phyloP scores from a whole-genome alignment of 78 protist species.

The Dictyostelium citrinum region DNA sequence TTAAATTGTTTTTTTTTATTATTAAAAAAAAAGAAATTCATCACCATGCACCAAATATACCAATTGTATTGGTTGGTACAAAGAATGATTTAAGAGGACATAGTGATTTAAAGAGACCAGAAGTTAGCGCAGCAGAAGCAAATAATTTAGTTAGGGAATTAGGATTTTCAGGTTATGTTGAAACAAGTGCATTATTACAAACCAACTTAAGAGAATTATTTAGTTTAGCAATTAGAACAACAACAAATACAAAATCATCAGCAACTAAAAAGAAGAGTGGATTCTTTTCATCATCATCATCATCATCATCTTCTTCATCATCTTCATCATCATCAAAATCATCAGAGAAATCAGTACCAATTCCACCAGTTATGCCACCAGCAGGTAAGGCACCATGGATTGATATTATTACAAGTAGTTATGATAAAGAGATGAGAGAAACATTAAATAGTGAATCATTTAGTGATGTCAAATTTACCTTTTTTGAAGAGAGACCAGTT shows the following conservation, averaged over 20 bases:
- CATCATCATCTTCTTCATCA: neutral
- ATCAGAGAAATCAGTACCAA: neutral
- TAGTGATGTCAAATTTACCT: slow-evolving; percentile 66
- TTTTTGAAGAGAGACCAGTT: slow-evolving; percentile 50
- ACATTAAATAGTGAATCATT: slow-evolving; percentile 45
- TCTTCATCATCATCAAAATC: neutral
- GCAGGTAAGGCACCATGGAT: slow-evolving; percentile 87
- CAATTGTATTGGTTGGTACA: slow-evolving; percentile 78
- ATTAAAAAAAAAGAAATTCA: slow-evolving; percentile 10
- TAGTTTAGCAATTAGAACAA: slow-evolving; percentile 27
- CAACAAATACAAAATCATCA: neutral
- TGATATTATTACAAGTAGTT: slow-evolving; percentile 66
- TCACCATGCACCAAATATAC: slow-evolving; percentile 72
- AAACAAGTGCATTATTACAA: slow-evolving; percentile 33
- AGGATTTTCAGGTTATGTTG: slow-evolving; percentile 39
- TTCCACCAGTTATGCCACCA: slow-evolving; percentile 86
- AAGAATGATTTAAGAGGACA: slow-evolving; percentile 67
- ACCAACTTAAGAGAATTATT: slow-evolving; percentile 27
- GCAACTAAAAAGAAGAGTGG: neutral
- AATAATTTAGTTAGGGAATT: slow-evolving; percentile 33
- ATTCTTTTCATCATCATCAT: neutral
- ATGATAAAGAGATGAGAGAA: slow-evolving; percentile 61
- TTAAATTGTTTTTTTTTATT: too few species aligned
- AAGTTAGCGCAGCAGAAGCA: slow-evolving; percentile 50
- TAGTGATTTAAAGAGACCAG: neutral